Base-by-base conservation (phyloP, 2,329 filamentous ascomycete genomes). In the Ceratocystis smalleyi region DNA sequence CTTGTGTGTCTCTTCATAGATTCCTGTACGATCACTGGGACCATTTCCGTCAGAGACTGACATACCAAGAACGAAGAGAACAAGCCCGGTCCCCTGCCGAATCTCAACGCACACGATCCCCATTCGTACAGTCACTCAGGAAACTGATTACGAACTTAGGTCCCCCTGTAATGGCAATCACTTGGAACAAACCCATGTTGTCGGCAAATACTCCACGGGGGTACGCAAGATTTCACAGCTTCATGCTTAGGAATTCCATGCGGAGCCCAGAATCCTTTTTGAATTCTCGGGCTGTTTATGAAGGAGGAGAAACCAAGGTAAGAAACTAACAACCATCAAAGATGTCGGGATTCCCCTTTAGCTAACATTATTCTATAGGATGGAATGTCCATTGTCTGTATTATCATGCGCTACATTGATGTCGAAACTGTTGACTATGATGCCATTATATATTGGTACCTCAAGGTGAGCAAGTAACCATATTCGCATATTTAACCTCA, bases 21-120 rank as follows among this genome's bases (percentile, higher is more conserved):
- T 88, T 87, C 68, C 73, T 88, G 10, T 88, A 87, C 69, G 85
- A 88, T 67, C 83, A 88, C 67, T 87, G 84, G 84, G 85, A 88
- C 67, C 83, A 85, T 67, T 81, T 88, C 19, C 77, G 83, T 59
- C 84, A 87, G 69, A 83, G 82, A 49, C 77, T 88, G 19, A 77
- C 83, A 40, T 78, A 82, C 7, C 78, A 81, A 65, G 83, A 86
- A 69, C 77, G 81, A 61, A 78, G 79, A 69, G 82, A 82, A 15
- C 77, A 78, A 60, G 77, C 82, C 8, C 77, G 80, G 40, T 80
- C 80, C 2, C 79, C 82, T 3, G 76, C 76, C 3, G 82, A 85
- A 60, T 73, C 79, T 22, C 72, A 75, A 35, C 78, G 80, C 47
- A 77, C 77, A 7, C 77, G 79, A 19, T 79, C 81, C 1, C 80